phyloP scores from a whole-genome alignment of 768 basidiomycete genomes.

The Clavulina sp. region DNA sequence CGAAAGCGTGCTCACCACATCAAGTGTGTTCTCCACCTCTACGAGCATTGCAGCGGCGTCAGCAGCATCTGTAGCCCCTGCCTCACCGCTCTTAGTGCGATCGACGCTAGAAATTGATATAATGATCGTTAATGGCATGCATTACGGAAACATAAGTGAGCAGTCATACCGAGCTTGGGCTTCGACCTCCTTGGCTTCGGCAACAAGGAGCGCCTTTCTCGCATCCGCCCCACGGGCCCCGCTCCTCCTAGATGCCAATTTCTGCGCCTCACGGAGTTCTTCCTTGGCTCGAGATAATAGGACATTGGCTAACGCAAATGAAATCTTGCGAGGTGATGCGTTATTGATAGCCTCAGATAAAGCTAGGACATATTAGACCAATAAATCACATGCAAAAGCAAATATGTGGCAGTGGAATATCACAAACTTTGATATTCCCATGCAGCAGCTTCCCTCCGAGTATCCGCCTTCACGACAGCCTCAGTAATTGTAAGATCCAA shows the following conservation, averaged over 20 bases:
- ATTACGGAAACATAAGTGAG: background rate
- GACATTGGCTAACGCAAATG: slow-evolving; percentile 10
- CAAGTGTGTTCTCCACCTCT: slow-evolving; percentile 15
- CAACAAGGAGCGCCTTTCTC: slow-evolving; percentile 31
- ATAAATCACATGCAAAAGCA: background rate
- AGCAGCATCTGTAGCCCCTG: background rate
- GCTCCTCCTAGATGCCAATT: slow-evolving; percentile 33
- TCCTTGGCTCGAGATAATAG: slow-evolving; percentile 12
- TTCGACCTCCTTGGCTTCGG: slow-evolving; percentile 26
- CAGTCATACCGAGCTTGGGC: slow-evolving; percentile 19
- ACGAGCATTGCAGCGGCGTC: slow-evolving; percentile 15
- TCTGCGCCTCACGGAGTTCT: slow-evolving; percentile 21
- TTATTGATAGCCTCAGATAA: slow-evolving; percentile 15
- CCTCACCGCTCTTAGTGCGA: background rate
- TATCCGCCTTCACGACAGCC: slow-evolving; percentile 30
- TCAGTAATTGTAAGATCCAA: slow-evolving; percentile 20
- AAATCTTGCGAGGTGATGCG: slow-evolving; percentile 7
- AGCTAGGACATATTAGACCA: slow-evolving; percentile 6
- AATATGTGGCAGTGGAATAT: background rate
- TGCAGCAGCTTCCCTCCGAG: slow-evolving; percentile 19
- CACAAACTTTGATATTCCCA: background rate
- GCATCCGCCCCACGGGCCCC: slow-evolving; percentile 42
- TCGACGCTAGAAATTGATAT: background rate
- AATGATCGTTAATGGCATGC: background rate
- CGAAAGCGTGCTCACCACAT: slow-evolving; percentile 14